Percentiles rank a stretch among this genome's conserved stretches.
phyloP scores from a whole-genome alignment of 768 basidiomycete species.

The Collybia mongolica region DNA sequence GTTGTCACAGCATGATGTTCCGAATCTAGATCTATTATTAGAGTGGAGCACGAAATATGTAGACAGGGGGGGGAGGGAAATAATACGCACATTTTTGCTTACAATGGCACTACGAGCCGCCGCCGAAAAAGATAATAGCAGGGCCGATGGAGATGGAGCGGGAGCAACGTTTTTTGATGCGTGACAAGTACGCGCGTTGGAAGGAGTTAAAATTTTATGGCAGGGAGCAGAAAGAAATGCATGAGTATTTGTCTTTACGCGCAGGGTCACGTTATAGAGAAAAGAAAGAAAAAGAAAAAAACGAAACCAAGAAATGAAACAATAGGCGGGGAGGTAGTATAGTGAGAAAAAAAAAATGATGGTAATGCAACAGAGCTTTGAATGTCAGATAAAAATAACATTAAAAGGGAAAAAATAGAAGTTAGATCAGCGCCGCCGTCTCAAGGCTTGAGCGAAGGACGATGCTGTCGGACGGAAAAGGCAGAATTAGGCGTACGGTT shows the following conservation, averaged over 20 bases:
- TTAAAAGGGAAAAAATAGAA: slow-evolving; percentile 10
- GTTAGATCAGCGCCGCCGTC: slow-evolving; percentile 63
- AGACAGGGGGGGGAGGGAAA: background rate
- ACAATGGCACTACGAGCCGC: slow-evolving; percentile 51
- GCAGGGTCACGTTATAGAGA: slow-evolving; percentile 13
- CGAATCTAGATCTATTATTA: slow-evolving; percentile 37
- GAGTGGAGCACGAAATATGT: slow-evolving; percentile 3
- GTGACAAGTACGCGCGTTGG: background rate
- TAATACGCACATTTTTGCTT: slow-evolving; percentile 68
- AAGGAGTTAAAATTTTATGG: slow-evolving; percentile 8
- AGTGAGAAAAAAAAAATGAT: slow-evolving; percentile 3
- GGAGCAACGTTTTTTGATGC: background rate
- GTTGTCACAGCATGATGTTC: slow-evolving; percentile 45
- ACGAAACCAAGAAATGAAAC: slow-evolving; percentile 17
- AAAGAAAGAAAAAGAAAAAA: slow-evolving; percentile 12
- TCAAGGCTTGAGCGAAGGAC: slow-evolving; percentile 66
- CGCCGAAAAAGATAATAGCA: background rate
- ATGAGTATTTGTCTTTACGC: slow-evolving; percentile 22
- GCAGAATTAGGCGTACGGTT: slow-evolving; percentile 20
- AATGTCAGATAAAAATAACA: slow-evolving; percentile 14
- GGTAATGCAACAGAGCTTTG: no score
- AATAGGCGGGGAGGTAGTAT: slow-evolving; percentile 8
- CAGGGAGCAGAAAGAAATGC: slow-evolving; percentile 19
- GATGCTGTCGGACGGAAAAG: slow-evolving; percentile 50
- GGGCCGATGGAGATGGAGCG: background rate